Percentiles rank a stretch among this genome's conserved stretches.
phyloP scores from a whole-genome alignment of 139 green algal species.

The Micractinium sp. region DNA sequence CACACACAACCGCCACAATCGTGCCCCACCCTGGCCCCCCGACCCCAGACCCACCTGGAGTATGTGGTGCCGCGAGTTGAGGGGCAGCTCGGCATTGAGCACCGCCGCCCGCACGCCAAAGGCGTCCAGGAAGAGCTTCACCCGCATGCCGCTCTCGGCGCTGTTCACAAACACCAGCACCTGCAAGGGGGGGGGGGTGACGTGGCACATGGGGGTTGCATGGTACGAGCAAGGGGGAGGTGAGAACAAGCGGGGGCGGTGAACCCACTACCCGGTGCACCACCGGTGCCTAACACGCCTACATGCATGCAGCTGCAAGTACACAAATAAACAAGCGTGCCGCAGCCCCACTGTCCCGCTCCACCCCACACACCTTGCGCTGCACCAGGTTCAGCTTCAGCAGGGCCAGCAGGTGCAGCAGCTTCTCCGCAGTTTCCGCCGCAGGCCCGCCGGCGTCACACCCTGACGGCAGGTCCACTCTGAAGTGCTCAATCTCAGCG shows the following conservation, averaged over 20 bases:
- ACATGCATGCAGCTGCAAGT: too few relatives aligned
- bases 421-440: slow-evolving; percentile 56
- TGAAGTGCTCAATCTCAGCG: slow-evolving; percentile 68
- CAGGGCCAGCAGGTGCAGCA: slow-evolving; percentile 81
- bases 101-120: slow-evolving; percentile 88
- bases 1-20: background rate
- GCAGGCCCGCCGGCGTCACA: background rate
- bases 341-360: background rate
- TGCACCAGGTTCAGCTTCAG: slow-evolving; percentile 81
- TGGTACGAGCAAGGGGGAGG: background rate
- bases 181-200: slow-evolving; percentile 25
- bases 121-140: slow-evolving; percentile 92
- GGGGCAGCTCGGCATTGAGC: slow-evolving; percentile 82
- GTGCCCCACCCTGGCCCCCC: background rate
- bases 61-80: slow-evolving; percentile 86
- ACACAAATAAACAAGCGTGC: too few relatives aligned
- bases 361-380: background rate
- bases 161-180: slow-evolving; percentile 94
- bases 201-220: background rate
- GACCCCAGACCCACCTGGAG: slow-evolving; percentile 50
- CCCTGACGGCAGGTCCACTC: slow-evolving; percentile 35
- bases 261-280: too few relatives aligned
- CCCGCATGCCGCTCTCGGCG: slow-evolving; percentile 77
- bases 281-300: too few relatives aligned
- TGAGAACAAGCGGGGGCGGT: background rate